These are phyloP conservation scores for Nitzschia sp. DNA, from an alignment of 108 stramenopile species.

Conservation along the genomic window DNA sequence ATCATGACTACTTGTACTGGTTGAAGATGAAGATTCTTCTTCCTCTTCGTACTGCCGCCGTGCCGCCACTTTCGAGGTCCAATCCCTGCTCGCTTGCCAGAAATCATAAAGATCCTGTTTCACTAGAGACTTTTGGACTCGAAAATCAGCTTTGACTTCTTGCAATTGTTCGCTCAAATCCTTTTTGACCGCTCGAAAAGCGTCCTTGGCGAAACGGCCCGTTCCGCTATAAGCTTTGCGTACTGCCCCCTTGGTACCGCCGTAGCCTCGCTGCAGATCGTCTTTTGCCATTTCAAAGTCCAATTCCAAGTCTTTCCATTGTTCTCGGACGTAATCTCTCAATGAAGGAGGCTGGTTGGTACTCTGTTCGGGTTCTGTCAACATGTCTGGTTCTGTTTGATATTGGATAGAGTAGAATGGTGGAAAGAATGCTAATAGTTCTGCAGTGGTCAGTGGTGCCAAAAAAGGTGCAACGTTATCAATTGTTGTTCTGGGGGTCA, in stretches of 20 bases:
- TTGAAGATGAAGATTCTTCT: not conserved
- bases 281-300: not conserved
- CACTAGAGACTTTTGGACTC: not conserved
- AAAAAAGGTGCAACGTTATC: no score
- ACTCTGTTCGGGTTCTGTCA: no score
- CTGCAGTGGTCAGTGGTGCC: no score
- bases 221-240: not conserved
- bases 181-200: not conserved
- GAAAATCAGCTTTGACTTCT: slow-evolving; percentile 1
- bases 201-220: slow-evolving; percentile 6
- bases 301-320: slow-evolving; percentile 5
- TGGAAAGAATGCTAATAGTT: no score
- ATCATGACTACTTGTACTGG: not conserved
- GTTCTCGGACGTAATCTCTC: not conserved
- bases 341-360: not conserved
- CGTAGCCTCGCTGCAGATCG: not conserved
- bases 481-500: no score
- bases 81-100: not conserved
- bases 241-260: not conserved
- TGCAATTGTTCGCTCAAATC: not conserved
- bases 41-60: not conserved
- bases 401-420: no score
- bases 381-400: no score
- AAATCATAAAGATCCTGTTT: slow-evolving; percentile 8
- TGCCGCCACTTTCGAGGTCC: not conserved